A percentile compares a stretch with the other conserved stretches of the same genome.
Evolutionary conservation across 1,139 yeast species (phyloP).

Genomic region (Yamadazyma dendronema): DNA sequence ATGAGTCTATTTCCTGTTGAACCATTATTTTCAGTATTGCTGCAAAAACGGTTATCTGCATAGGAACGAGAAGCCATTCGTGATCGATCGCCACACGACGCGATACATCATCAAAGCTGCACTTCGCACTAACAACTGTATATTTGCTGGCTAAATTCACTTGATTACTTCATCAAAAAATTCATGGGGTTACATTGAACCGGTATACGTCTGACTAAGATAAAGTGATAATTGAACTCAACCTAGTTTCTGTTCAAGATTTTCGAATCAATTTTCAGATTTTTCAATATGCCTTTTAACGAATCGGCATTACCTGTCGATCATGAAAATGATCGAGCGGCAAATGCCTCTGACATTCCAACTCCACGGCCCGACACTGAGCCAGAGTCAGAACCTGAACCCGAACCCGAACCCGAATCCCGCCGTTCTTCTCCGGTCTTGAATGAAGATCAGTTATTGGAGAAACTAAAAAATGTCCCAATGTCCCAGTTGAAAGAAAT

Average conservation of each 20-base stretch:
- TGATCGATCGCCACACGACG: background rate
- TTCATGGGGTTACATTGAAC: background rate
- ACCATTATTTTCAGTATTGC: background rate
- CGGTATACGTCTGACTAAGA: background rate
- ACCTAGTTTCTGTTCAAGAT: conserved; percentile 4
- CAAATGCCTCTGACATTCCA: background rate
- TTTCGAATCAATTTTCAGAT: conserved; percentile 4
- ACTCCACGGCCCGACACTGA: background rate
- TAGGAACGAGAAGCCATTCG: no score
- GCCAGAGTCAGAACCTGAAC: conserved; percentile 5
- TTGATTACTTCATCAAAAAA: background rate
- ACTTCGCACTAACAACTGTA: background rate
- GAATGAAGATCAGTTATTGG: conserved; percentile 7
- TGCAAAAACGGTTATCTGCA: conserved; percentile 2
- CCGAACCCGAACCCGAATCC: background rate
- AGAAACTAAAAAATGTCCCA: conserved; percentile 33
- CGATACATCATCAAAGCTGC: background rate
- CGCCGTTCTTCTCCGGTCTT: background rate
- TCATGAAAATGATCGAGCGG: conserved; percentile 9
- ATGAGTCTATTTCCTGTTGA: conserved; percentile 9
- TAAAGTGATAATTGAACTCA: background rate
- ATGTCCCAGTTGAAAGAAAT: conserved; percentile 38
- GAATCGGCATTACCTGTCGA: background rate
- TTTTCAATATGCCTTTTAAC: conserved; percentile 7
- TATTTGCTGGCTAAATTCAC: background rate